These are phyloP conservation scores for Backusella tuberculispora DNA, from an alignment of 192 early-diverging fungal genomes.

Conservation along the genomic window DNA sequence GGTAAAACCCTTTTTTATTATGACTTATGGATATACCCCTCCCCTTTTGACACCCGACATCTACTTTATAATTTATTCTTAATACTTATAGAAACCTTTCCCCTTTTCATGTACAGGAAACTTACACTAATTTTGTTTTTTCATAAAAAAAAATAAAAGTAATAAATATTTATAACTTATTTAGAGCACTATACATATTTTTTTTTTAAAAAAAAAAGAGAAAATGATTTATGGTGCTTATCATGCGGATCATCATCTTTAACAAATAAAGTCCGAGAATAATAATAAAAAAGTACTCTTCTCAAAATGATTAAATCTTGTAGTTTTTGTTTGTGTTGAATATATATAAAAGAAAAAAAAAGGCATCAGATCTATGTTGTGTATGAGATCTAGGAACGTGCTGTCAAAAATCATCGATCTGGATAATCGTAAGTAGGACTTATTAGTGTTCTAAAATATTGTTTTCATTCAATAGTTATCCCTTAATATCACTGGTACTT, in stretches of 20 bases:
- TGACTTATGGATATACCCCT: slow-evolving; percentile 1
- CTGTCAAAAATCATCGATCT: too few relatives aligned
- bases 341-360: background rate
- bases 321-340: background rate
- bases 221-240: too few relatives aligned
- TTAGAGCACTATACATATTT: background rate
- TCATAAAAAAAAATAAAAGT: too few relatives aligned
- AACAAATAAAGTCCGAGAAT: too few relatives aligned
- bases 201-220: background rate
- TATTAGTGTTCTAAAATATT: too few relatives aligned
- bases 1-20: background rate
- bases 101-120: too few relatives aligned
- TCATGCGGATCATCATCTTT: too few relatives aligned
- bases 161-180: slow-evolving; percentile 1
- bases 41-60: background rate
- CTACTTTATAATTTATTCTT: background rate
- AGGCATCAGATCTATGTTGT: background rate
- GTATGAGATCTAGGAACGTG: too few relatives aligned
- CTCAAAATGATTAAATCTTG: too few relatives aligned
- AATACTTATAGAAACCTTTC: background rate
- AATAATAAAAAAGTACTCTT: too few relatives aligned
- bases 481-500: background rate
- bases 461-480: background rate
- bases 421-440: too few relatives aligned
- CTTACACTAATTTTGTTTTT: too few relatives aligned